phyloP scores from a whole-genome alignment of 495 filamentous ascomycete genomes.

The Cryomyces minteri region DNA sequence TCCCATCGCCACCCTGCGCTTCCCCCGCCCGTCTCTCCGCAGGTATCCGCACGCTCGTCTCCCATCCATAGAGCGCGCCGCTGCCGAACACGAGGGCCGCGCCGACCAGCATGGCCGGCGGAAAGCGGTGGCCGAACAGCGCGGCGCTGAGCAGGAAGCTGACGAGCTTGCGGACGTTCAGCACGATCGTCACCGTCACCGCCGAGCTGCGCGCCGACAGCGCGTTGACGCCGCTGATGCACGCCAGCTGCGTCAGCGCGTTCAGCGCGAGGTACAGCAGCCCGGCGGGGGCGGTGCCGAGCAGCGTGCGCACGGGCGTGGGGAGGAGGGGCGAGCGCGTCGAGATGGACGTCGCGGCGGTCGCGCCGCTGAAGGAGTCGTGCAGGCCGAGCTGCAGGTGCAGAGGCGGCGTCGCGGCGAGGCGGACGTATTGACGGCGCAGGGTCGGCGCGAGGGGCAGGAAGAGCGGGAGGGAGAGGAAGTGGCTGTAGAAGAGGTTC shows the following conservation, averaged over 20 bases:
- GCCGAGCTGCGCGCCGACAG: slow-evolving; percentile 73
- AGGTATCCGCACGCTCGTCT: slow-evolving; percentile 24
- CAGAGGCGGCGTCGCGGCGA: slow-evolving; percentile 29
- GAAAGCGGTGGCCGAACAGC: slow-evolving; percentile 74
- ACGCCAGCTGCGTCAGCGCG: slow-evolving; percentile 80
- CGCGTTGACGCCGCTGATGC: slow-evolving; percentile 87
- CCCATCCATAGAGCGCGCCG: slow-evolving; percentile 75
- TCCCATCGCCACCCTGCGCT: slow-evolving; percentile 1
- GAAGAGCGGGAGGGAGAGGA: slow-evolving; percentile 56
- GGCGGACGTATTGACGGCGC: slow-evolving; percentile 26
- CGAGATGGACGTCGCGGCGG: slow-evolving; percentile 4
- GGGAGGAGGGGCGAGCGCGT: slow-evolving; percentile 9
- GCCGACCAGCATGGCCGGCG: slow-evolving; percentile 55
- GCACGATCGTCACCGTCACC: slow-evolving; percentile 83
- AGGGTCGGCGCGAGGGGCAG: slow-evolving; percentile 28
- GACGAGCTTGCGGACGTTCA: slow-evolving; percentile 90
- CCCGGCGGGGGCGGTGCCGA: slow-evolving; percentile 43
- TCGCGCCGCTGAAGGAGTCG: not conserved
- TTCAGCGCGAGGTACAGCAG: slow-evolving; percentile 59
- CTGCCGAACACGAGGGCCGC: slow-evolving; percentile 74
- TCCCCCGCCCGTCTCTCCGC: slow-evolving; percentile 1
- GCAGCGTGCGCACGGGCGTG: slow-evolving; percentile 13
- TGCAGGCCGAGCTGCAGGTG: slow-evolving; percentile 5
- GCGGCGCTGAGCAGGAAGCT: slow-evolving; percentile 80
- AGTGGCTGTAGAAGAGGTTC: slow-evolving; percentile 85